phyloP scores from a whole-genome alignment of 371 early-diverging fungal species.

The Apophysomyces ossiformis region DNA sequence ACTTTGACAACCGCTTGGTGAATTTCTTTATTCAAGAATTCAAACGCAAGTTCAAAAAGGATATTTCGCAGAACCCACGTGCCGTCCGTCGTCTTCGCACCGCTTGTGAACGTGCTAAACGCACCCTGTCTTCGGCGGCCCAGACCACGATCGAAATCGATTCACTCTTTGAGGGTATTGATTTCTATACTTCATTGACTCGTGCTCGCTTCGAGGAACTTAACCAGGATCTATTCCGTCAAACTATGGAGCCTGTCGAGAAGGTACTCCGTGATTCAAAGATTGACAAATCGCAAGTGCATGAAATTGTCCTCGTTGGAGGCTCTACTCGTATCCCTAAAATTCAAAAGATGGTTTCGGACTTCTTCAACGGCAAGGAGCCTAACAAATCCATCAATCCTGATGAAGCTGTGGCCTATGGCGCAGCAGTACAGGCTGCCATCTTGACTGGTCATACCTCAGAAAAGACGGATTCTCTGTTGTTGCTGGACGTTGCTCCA shows the following conservation, averaged over 20 bases:
- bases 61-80: constrained; percentile 84
- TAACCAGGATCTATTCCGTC: constrained; percentile 91
- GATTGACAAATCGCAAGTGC: constrained; percentile 85
- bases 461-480: constrained; percentile 71
- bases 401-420: constrained; percentile 97
- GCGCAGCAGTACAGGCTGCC: constrained; percentile 97
- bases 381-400: constrained; percentile 96
- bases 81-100: constrained; percentile 93
- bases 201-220: constrained; percentile 98
- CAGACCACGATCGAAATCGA: constrained; percentile 93
- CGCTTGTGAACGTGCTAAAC: constrained; percentile 96
- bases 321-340: constrained; percentile 99
- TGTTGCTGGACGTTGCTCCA: constrained; percentile 91
- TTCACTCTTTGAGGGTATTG: constrained; percentile 90
- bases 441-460: constrained; percentile 79
- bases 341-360: constrained; percentile 97
- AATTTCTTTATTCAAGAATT: constrained; percentile 86
- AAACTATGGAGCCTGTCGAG: constrained; percentile 93
- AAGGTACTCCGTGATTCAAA: constrained; percentile 92
- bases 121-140: constrained; percentile 87
- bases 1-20: constrained; percentile 95
- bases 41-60: constrained; percentile 90
- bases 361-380: constrained; percentile 96
- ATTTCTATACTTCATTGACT: constrained; percentile 92
- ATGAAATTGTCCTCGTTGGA: constrained; percentile 97